Evolutionary conservation across 176 grass and related monocot genomes (phyloP).

Genomic region (Musa beccarii): DNA sequence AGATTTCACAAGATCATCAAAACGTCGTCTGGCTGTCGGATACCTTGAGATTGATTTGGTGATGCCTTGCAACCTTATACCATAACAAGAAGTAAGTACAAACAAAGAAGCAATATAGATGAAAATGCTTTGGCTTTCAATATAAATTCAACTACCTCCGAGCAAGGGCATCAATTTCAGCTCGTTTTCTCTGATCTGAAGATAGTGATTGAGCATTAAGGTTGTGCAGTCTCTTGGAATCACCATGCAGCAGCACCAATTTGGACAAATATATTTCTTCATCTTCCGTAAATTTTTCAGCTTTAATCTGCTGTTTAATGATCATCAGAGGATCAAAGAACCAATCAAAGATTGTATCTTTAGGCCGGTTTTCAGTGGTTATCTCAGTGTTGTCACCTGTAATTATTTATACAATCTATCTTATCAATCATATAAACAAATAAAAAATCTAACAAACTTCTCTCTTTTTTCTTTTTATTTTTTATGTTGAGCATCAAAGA

Average conservation of each 20-base stretch:
- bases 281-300: constrained; percentile 63
- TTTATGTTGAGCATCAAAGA: neutral
- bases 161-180: constrained; percentile 88
- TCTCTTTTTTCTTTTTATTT: neutral
- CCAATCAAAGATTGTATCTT: constrained; percentile 59
- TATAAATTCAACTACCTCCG: constrained; percentile 35
- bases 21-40: constrained; percentile 80
- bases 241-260: constrained; percentile 57
- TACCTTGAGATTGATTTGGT: constrained; percentile 89
- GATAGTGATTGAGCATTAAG: constrained; percentile 41
- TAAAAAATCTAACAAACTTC: neutral
- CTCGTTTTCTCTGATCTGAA: constrained; percentile 55
- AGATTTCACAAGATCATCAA: constrained; percentile 56
- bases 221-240: constrained; percentile 39
- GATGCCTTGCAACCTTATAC: constrained; percentile 78
- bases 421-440: neutral
- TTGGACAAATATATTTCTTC: constrained; percentile 78
- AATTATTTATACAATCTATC: constrained; percentile 15
- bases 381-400: constrained; percentile 63
- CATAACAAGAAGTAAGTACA: neutral
- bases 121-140: too few relatives aligned
- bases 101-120: too few relatives aligned
- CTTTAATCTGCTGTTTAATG: constrained; percentile 92
- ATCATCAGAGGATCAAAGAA: constrained; percentile 94
- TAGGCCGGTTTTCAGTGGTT: constrained; percentile 80